Conservation (phyloP, 148 eudicot species). For the Amaranthus palmeri region DNA sequence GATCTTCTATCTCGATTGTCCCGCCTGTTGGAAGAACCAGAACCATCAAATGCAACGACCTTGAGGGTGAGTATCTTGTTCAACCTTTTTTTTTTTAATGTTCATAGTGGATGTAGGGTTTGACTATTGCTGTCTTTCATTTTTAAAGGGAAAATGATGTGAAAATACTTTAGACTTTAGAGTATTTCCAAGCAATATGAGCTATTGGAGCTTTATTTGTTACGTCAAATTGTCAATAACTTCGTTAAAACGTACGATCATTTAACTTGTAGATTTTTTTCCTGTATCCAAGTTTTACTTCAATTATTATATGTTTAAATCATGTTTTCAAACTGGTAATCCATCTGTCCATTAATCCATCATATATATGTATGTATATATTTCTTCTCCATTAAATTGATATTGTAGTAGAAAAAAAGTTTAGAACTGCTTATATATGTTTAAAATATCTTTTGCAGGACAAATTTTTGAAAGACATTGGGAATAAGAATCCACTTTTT, state of each 20-base stretch:
- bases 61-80: conserved; percentile 38
- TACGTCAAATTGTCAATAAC: neutral
- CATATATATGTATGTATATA: neutral
- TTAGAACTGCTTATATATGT: no score
- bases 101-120: neutral
- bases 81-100: neutral
- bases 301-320: neutral
- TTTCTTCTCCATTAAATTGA: no score
- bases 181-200: neutral
- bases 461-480: conserved; percentile 43
- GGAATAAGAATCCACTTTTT: conserved; percentile 46
- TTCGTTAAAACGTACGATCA: neutral
- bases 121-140: neutral
- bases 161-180: neutral
- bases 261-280: neutral
- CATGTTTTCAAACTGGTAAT: no score
- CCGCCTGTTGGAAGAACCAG: conserved; percentile 52
- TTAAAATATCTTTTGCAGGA: conserved; percentile 40
- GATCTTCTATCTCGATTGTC: conserved; percentile 33
- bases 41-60: conserved; percentile 31
- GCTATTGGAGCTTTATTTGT: conserved; percentile 5
- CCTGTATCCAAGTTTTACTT: neutral
- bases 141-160: neutral
- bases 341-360: neutral
- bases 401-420: no score